phyloP scores from a whole-genome alignment of 1,284 basidiomycete genomes.

The Marasmius oreades region DNA sequence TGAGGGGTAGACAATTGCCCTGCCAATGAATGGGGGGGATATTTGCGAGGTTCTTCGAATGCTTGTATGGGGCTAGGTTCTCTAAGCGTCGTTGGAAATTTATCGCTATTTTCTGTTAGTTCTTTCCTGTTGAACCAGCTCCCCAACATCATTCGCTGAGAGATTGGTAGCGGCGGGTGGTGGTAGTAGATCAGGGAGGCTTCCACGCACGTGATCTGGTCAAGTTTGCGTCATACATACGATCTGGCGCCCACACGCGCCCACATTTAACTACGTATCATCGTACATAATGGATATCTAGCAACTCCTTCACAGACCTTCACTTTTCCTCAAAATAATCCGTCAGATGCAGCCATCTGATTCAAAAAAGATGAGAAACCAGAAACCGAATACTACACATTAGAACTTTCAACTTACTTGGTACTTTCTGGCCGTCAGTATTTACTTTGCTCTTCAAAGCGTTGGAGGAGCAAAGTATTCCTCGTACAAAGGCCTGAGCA shows the following conservation, averaged over 20 bases:
- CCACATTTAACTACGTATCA: background rate
- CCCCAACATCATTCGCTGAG: no score
- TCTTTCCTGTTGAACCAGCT: background rate
- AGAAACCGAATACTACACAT: no score
- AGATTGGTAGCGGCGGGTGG: no score
- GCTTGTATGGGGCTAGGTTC: background rate
- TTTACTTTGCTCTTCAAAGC: slow-evolving; percentile 31
- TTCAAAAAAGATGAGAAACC: background rate
- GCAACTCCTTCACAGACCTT: background rate
- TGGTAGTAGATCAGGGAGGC: no score
- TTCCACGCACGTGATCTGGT: no score
- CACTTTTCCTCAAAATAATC: background rate
- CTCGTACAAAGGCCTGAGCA: slow-evolving; percentile 40
- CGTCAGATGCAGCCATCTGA: slow-evolving; percentile 24
- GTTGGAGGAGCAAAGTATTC: slow-evolving; percentile 32
- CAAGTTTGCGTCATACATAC: no score
- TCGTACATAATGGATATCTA: background rate
- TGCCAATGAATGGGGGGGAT: slow-evolving; percentile 6
- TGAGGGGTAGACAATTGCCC: slow-evolving; percentile 50
- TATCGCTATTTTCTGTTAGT: background rate
- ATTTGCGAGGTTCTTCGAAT: background rate
- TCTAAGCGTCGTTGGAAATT: background rate
- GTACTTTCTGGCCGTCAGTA: slow-evolving; percentile 30
- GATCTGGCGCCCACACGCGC: no score
- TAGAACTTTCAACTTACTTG: slow-evolving; percentile 25